Evolutionary conservation across 768 basidiomycete species (phyloP).

Genomic region (Calocybe cyanea): DNA sequence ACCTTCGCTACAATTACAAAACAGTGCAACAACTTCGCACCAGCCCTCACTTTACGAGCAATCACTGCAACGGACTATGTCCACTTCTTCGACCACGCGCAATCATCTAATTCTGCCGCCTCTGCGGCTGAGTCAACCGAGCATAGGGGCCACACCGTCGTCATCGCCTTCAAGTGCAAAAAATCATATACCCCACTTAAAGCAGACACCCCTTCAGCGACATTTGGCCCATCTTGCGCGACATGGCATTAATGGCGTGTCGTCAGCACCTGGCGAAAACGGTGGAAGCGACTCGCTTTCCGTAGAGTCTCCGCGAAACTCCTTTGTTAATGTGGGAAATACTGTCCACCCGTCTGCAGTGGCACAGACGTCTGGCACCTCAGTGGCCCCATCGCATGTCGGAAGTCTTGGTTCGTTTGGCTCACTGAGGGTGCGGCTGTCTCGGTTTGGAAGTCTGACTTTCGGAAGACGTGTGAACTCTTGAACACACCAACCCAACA

Average conservation of each 20-base stretch:
- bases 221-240: conserved; percentile 79
- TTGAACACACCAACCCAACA: conserved; percentile 9
- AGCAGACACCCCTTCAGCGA: conserved; percentile 74
- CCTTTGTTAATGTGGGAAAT: conserved; percentile 70
- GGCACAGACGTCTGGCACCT: conserved; percentile 49
- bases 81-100: conserved; percentile 40
- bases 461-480: conserved; percentile 50
- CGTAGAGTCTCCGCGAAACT: conserved; percentile 67
- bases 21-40: conserved; percentile 36
- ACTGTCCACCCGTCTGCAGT: conserved; percentile 34
- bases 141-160: conserved; percentile 43
- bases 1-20: conserved; percentile 33
- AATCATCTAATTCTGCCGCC: conserved; percentile 47
- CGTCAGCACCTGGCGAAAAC: conserved; percentile 69
- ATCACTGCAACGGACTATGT: conserved; percentile 44
- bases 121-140: conserved; percentile 44
- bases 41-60: conserved; percentile 47
- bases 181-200: conserved; percentile 27
- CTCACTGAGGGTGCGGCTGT: conserved; percentile 70
- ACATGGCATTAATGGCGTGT: conserved; percentile 79
- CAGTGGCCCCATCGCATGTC: conserved; percentile 59
- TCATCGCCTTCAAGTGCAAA: conserved; percentile 31
- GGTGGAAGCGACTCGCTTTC: conserved; percentile 57
- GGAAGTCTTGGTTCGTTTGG: conserved; percentile 56
- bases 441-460: conserved; percentile 71